These are phyloP conservation scores for Aspergillus clavatus DNA, from an alignment of 2,329 filamentous ascomycete species.

Conservation along the genomic window DNA sequence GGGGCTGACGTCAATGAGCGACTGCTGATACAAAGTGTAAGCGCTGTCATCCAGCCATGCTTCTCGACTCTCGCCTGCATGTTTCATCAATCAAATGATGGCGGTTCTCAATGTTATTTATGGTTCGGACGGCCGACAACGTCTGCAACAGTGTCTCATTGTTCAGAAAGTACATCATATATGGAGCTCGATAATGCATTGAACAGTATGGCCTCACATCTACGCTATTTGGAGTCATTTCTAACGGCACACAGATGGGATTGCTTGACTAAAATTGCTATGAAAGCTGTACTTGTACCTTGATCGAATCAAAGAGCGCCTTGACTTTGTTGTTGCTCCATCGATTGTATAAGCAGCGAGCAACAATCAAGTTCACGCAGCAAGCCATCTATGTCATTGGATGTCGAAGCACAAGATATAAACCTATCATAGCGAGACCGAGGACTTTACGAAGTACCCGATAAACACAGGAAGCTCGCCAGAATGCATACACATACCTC, in stretches of 20 bases:
- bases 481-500: background rate
- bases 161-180: background rate
- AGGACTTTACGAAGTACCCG: no score
- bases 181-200: background rate
- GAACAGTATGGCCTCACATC: background rate
- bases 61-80: background rate
- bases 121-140: background rate
- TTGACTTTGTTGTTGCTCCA: no score
- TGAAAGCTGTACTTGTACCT: no score
- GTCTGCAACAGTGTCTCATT: background rate
- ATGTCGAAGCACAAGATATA: no score
- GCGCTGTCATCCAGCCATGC: background rate
- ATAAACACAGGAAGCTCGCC: background rate
- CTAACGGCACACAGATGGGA: background rate
- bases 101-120: no score
- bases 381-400: no score
- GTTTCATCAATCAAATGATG: no score
- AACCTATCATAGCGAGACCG: no score
- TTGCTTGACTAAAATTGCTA: no score
- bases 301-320: no score
- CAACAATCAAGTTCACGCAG: no score
- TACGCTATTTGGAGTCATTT: background rate
- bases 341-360: no score
- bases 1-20: constrained; percentile 16
- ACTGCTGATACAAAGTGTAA: constrained; percentile 9